Evolutionary conservation across 768 basidiomycete genomes (phyloP).

Genomic region (Arthromyces matolae): DNA sequence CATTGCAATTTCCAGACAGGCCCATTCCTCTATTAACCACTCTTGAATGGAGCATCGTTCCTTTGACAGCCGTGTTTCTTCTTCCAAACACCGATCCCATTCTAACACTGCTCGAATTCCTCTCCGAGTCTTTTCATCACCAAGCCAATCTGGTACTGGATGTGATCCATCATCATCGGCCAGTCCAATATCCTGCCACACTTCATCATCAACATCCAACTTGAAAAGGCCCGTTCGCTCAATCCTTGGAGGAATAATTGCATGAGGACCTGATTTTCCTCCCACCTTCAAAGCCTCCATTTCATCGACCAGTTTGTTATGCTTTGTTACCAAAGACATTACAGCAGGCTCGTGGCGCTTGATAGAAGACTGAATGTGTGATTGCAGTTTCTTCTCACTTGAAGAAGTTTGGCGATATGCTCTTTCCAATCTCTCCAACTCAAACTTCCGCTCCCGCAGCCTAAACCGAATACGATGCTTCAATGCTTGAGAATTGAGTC

Average conservation of each 20-base stretch:
- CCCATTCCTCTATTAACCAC: no score
- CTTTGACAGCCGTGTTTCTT: background rate
- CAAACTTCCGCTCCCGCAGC: background rate
- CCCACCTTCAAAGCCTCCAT: conserved; percentile 16
- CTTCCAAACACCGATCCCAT: background rate
- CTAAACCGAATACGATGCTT: background rate
- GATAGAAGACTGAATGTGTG: background rate
- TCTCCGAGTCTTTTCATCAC: background rate
- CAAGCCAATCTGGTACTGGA: background rate
- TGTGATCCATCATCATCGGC: conserved; percentile 15
- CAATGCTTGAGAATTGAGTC: conserved; percentile 19
- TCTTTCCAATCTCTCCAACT: background rate
- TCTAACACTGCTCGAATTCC: conserved; percentile 1
- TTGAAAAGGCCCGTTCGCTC: conserved; percentile 17
- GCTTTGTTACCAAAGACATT: conserved; percentile 18
- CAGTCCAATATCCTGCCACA: conserved; percentile 28
- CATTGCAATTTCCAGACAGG: no score
- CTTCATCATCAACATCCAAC: conserved; percentile 26
- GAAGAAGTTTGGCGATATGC: background rate
- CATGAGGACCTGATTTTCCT: conserved; percentile 10
- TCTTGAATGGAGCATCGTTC: no score
- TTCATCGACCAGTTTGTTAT: conserved; percentile 15
- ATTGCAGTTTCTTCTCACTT: background rate
- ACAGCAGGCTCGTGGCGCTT: conserved; percentile 10
- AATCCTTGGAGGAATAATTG: conserved; percentile 19